Evolutionary conservation across 139 green algal genomes (phyloP), one percentile per base, ranked within the genome.

Genomic region (Pleodorina starrii): DNA sequence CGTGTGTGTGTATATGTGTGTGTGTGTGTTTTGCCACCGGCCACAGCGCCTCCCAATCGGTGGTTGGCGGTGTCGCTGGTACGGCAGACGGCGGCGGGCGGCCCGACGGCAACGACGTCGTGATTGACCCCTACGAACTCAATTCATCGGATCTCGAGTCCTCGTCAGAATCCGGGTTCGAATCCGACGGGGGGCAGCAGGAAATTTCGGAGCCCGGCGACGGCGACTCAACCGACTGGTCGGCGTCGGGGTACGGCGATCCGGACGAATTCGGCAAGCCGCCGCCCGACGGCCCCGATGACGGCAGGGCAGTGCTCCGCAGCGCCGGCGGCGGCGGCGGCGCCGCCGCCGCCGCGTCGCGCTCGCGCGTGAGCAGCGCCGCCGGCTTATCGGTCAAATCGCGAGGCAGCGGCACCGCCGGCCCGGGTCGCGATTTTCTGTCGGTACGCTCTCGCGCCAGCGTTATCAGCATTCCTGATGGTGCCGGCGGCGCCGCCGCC

Each of bases 121-220:
- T 87, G 32, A 87, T 87, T 16, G 81, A 87, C 23, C 81, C 81
- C 1, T 87, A 87, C 81, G 29, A 63, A 0, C 81, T 87, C 16
- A 59, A 42, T 9, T 57, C 51, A 21, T 86, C 51, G 19, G 77
- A 84, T 36, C 25, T 75, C 16, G 81, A 77, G 3, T 48, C 68
- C 19, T 73, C 63, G 32, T 40, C 14, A 10, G 68, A 76, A 5
- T 48, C 68, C 32, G 68, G 25, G 14, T 4, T 76, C 14, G 68
- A 76, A 46, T 76, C 32, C 17, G 36, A 76, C 68, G 68, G 29
- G n/a, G 36, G 40, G 25, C 73, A 16, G 11, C 25, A 46, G 36
- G 35, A 46, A 5, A 23, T 57, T 17, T 81, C 73, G 21, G 42
- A 42, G 10, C 42, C 25, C 23, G 73, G 73, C 17, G 73, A 57